phyloP scores from a whole-genome alignment of 495 filamentous ascomycete species.

The Penicillium manginii region DNA sequence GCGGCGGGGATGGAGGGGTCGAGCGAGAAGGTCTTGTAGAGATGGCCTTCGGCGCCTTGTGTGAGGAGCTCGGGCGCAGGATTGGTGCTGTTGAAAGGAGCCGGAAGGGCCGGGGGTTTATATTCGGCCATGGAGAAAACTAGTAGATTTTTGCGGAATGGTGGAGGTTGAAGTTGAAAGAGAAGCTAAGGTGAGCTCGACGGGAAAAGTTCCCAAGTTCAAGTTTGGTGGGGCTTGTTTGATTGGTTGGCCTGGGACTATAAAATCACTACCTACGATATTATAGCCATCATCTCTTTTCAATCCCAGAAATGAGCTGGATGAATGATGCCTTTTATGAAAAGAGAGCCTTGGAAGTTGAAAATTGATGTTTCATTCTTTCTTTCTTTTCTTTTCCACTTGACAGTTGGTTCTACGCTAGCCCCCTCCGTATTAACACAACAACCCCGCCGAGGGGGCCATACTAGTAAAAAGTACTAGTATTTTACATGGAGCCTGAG shows the following conservation, averaged over 20 bases:
- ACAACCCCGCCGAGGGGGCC: no score
- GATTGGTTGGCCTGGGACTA: not conserved
- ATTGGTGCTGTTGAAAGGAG: constrained; percentile 63
- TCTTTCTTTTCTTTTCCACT: no score
- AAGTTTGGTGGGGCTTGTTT: not conserved
- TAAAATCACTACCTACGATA: no score
- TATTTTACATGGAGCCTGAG: no score
- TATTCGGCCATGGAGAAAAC: constrained; percentile 32
- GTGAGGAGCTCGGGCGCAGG: constrained; percentile 66
- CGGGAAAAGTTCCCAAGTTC: not conserved
- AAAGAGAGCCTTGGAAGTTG: no score
- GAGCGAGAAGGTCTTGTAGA: constrained; percentile 88
- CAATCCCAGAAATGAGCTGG: no score
- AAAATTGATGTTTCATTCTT: no score
- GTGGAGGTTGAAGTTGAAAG: not conserved
- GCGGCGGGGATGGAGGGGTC: constrained; percentile 68
- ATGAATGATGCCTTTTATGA: no score
- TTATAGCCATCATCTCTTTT: no score
- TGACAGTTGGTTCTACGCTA: no score
- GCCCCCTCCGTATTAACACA: no score
- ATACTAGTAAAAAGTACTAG: no score
- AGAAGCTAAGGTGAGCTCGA: not conserved
- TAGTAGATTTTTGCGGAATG: not conserved
- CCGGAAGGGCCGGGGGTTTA: constrained; percentile 59
- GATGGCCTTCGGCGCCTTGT: constrained; percentile 93